These are phyloP conservation scores for Pezicula carpinea DNA, from an alignment of 2,329 filamentous ascomycete genomes.

Conservation along the genomic window DNA sequence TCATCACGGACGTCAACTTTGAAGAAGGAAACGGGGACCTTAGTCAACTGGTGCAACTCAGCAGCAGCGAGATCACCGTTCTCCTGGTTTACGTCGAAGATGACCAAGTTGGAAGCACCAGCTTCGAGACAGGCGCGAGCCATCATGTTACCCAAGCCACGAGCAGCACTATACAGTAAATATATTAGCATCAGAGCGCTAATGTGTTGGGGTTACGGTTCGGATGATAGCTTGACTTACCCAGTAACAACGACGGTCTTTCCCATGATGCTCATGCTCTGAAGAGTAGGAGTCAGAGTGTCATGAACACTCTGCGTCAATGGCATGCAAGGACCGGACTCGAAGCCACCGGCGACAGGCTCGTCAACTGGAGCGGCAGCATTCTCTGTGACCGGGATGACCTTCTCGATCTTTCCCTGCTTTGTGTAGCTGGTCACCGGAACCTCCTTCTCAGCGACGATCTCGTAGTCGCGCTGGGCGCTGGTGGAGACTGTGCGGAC, in stretches of 20 bases:
- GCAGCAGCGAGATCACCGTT: constrained; percentile 66
- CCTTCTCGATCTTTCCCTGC: neutral
- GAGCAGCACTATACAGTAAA: constrained; percentile 54
- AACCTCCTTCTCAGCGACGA: constrained; percentile 25
- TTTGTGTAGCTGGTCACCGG: constrained; percentile 15
- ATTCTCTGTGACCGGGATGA: constrained; percentile 3
- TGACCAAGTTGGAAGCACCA: constrained; percentile 67
- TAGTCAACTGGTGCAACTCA: constrained; percentile 67
- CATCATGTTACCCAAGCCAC: constrained; percentile 76
- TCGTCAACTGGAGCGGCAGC: constrained; percentile 4
- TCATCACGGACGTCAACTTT: constrained; percentile 74
- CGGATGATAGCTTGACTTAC: constrained; percentile 38
- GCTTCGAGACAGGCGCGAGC: constrained; percentile 72
- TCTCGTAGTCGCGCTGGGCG: constrained; percentile 18
- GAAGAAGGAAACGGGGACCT: constrained; percentile 68
- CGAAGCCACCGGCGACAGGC: constrained; percentile 12
- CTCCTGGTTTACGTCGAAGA: constrained; percentile 74
- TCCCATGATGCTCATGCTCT: constrained; percentile 63
- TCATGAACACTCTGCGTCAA: constrained; percentile 49
- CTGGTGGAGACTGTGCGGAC: constrained; percentile 2
- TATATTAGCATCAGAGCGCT: constrained; percentile 24
- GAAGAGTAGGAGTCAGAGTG: constrained; percentile 58
- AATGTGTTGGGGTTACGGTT: neutral
- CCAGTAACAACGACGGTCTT: constrained; percentile 72
- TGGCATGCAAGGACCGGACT: constrained; percentile 27